These are phyloP conservation scores for Bipolaris oryzae DNA, from an alignment of 2,329 filamentous ascomycete species.

Conservation along the genomic window DNA sequence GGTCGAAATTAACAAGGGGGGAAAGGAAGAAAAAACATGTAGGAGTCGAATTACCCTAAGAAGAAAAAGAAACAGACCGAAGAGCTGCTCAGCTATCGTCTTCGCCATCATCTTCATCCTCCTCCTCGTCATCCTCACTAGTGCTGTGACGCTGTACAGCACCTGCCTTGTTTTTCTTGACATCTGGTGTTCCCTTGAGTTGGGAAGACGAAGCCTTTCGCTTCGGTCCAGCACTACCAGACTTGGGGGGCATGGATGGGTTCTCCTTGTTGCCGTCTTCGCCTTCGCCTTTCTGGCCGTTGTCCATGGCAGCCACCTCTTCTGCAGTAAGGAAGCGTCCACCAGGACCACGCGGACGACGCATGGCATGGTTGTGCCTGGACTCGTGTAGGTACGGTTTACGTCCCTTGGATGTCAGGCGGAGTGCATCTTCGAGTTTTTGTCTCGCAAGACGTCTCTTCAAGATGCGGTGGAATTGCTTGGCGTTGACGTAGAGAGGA, in stretches of 20 bases:
- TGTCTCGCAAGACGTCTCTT: slow-evolving; percentile 93
- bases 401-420: slow-evolving; percentile 90
- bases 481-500: slow-evolving; percentile 96
- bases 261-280: slow-evolving; percentile 51
- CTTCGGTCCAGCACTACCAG: slow-evolving; percentile 34
- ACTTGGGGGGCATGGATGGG: slow-evolving; percentile 34
- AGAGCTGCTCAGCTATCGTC: slow-evolving; percentile 47
- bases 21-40: slow-evolving; percentile 14
- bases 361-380: slow-evolving; percentile 97
- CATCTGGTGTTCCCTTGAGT: slow-evolving; percentile 39
- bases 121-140: slow-evolving; percentile 59
- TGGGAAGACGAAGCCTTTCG: slow-evolving; percentile 41
- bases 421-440: slow-evolving; percentile 88
- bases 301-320: slow-evolving; percentile 88
- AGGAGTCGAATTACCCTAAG: slow-evolving; percentile 17
- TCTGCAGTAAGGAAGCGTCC: slow-evolving; percentile 96
- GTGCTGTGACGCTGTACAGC: slow-evolving; percentile 49
- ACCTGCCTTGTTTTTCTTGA: slow-evolving; percentile 59
- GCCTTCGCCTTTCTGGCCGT: slow-evolving; percentile 33
- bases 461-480: slow-evolving; percentile 96
- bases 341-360: slow-evolving; percentile 88
- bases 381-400: slow-evolving; percentile 98
- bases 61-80: slow-evolving; percentile 4
- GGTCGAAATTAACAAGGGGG: slow-evolving; percentile 19
- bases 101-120: slow-evolving; percentile 59